phyloP scores from a whole-genome alignment of 768 basidiomycete genomes.

The Trametes cubensis region DNA sequence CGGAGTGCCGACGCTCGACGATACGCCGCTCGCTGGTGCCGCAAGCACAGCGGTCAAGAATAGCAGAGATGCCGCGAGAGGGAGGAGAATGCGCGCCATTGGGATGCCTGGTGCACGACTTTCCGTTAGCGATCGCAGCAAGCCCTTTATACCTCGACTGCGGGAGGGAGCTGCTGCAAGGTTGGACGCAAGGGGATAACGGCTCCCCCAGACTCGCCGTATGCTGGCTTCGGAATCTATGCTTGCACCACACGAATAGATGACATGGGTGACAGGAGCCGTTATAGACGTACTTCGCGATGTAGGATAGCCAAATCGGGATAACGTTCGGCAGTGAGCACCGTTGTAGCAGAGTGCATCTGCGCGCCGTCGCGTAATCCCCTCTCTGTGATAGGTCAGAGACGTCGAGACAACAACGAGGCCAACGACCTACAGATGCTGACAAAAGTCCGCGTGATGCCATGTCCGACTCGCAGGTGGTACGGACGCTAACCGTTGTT shows the following conservation, averaged over 20 bases:
- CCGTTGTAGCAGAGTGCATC: neutral
- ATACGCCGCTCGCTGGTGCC: constrained; percentile 16
- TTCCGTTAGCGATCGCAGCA: neutral
- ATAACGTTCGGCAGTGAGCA: neutral
- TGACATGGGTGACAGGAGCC: constrained; percentile 2
- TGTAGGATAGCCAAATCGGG: constrained; percentile 11
- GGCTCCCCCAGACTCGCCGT: neutral
- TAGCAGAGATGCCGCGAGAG: constrained; percentile 7
- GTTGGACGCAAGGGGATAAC: neutral
- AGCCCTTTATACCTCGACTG: constrained; percentile 4
- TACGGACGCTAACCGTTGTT: neutral
- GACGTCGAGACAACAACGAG: neutral
- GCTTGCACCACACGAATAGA: neutral
- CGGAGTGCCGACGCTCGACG: constrained; percentile 4
- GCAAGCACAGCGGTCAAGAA: constrained; percentile 6
- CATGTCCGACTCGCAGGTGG: neutral
- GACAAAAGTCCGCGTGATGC: constrained; percentile 7
- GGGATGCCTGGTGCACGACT: neutral
- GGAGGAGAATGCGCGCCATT: constrained; percentile 16
- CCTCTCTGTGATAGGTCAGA: constrained; percentile 16
- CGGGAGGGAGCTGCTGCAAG: neutral
- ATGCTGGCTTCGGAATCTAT: constrained; percentile 11
- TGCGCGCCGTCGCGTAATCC: constrained; percentile 7
- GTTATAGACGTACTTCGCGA: constrained; percentile 8
- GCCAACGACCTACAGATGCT: neutral